Evolutionary conservation across 768 basidiomycete genomes (phyloP).

Genomic region (Pleurotus djamor): DNA sequence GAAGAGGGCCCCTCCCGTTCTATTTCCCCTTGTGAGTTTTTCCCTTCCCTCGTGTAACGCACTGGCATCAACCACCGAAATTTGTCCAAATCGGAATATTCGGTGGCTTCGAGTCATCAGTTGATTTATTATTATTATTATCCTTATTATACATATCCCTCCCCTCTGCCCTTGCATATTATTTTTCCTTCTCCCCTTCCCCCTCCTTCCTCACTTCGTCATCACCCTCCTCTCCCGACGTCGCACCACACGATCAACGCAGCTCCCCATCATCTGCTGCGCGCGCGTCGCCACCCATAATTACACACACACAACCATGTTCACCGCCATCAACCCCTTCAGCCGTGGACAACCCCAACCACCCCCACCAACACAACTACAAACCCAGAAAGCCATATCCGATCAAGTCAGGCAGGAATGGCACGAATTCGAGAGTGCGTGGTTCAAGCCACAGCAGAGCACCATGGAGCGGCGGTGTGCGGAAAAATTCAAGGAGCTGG

Average conservation of each 20-base stretch:
- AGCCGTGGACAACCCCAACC: not conserved
- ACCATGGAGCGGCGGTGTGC: constrained; percentile 19
- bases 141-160: constrained; percentile 1
- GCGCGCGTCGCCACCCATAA: not conserved
- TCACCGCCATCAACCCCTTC: constrained; percentile 14
- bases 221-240: not conserved
- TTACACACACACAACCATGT: not conserved
- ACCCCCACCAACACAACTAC: constrained; percentile 12
- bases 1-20: not conserved
- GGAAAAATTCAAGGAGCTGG: constrained; percentile 24
- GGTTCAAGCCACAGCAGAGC: constrained; percentile 22
- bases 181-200: not conserved
- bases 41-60: not conserved
- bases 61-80: not conserved
- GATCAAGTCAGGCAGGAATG: constrained; percentile 29
- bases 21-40: not conserved
- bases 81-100: constrained; percentile 7
- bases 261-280: not conserved
- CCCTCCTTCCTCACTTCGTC: not conserved
- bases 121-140: not conserved
- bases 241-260: not conserved
- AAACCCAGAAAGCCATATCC: constrained; percentile 8
- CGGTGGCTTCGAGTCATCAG: constrained; percentile 7
- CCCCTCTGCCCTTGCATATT: not conserved
- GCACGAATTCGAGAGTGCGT: constrained; percentile 28